Evolutionary conservation across 257 asterid genomes (phyloP), one percentile per base, ranked within the genome.

Genomic region (Solanum clarkiae): DNA sequence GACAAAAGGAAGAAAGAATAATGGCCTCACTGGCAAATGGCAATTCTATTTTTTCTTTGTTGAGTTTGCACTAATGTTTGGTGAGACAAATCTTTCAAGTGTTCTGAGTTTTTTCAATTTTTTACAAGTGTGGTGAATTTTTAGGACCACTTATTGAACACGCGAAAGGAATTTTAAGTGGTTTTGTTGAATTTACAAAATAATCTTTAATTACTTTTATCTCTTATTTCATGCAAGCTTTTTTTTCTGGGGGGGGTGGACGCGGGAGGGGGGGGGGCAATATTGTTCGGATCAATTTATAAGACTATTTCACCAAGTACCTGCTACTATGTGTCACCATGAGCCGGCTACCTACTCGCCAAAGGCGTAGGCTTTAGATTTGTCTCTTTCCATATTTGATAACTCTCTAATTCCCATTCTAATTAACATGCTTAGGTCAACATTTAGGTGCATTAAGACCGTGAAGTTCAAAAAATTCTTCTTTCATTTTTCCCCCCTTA

Each of bases 1-100:
- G 90, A 90, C 89, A 91, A 71, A 81, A 36, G 36, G 77, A 70
- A 55, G 62, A 65, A 44, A 65, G 81, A 40, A 59, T 69, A 10
- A 32, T 44, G 2, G 84, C 68, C 74, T 77, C 24, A 63, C 3
- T 83, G 70, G 56, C 86, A 83, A 83, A 26, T 26, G 68, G 10
- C 32, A 60, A n/a, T 75, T 15, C 13, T 69, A 24, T 16, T 51
- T 65, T 12, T 77, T 15, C 62, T 0, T 63, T 15, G 62, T 62
- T 22, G 32, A 15, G 8, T 49, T 22, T 49, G 40, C 56, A 62
- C 68, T 70, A 60, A 80, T 24, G 6, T 74, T 40, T 54, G 84
- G 72, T 80, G 59, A 26, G 51, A 84, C 18, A 60, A 59, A 1
- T 51, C 53, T 49, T 29, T 49, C 26, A 0, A 49, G 16, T 24